Base-by-base conservation (phyloP, 169 alveolate species). In the Theileria parva region DNA sequence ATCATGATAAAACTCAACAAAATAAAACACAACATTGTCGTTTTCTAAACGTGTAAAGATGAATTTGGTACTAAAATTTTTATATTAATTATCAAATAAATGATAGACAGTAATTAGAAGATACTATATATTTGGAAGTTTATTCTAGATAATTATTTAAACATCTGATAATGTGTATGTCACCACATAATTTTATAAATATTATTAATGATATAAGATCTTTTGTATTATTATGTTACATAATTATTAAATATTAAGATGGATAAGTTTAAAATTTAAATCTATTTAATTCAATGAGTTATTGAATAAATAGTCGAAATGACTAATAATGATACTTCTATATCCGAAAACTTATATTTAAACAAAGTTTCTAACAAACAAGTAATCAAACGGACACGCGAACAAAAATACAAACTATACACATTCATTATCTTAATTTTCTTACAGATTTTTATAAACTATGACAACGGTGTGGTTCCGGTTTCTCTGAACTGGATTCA, bases 381-480 rank as follows among this genome's bases (percentile, higher is more conserved):
- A 44, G 11, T 23, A 0, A 30, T 19, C 2, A 27, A 55, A 70
- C 4, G 64, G n/a, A 63, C 9, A 75, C n/a, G 17, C 57, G 17
- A n/a, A n/a, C n/a, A n/a, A n/a, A n/a, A 6, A 39, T 60, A 39
- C 28, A 39, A 63, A 17, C 39, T 76, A 9, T 75, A 21, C 34
- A 30, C 78, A 25, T 83, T 83, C 67, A 44, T 77, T 13, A 25
- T 83, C 2, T 61, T 83, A 64, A 48, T 86, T 0, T 7, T 77
- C 0, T 3, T 83, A 21, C 80, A 83, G 75, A 66, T 77, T 34
- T 83, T 83, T 44, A 67, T 83, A 66, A 83, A 83, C 63, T 85
- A 71, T 60, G 91, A 85, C 64, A 21, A 39, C 19, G 91, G 91
- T 15, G 83, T 83, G 12, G 50, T 85, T 71, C 66, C 91, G 0